These are phyloP conservation scores for Dimocarpus longan DNA, from an alignment of 345 rosid genomes.

Conservation along the genomic window DNA sequence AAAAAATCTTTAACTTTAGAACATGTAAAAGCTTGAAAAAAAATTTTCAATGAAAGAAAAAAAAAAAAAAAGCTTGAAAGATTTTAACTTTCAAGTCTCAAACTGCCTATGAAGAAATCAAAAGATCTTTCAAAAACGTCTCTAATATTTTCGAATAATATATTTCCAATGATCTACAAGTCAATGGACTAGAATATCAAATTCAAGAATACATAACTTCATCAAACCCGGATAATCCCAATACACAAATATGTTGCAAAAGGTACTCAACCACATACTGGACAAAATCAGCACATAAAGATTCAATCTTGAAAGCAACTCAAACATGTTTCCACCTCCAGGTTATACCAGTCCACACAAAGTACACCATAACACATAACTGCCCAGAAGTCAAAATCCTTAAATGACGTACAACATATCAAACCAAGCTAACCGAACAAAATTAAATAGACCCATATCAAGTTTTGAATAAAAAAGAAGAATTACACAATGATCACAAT, in stretches of 20 bases:
- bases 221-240: constrained; percentile 9
- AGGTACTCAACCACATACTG: not conserved
- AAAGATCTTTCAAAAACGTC: not conserved
- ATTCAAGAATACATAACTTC: constrained; percentile 8
- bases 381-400: constrained; percentile 34
- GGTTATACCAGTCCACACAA: constrained; percentile 12
- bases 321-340: constrained; percentile 6
- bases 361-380: not conserved
- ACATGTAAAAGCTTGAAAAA: not conserved
- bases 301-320: not conserved
- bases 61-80: not conserved
- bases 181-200: not conserved
- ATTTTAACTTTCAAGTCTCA: constrained; percentile 10
- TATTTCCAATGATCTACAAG: not conserved
- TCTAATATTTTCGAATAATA: not conserved
- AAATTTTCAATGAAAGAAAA: no score
- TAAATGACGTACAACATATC: not conserved
- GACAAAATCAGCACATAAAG: constrained; percentile 12
- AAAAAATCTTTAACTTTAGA: constrained; percentile 6
- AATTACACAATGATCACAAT: not conserved
- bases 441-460: constrained; percentile 9
- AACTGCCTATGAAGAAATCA: constrained; percentile 9
- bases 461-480: not conserved
- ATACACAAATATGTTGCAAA: constrained; percentile 12
- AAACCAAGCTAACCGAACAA: not conserved